Conservation (phyloP, 495 filamentous ascomycete genomes). For the Aspergillus baeticus region DNA sequence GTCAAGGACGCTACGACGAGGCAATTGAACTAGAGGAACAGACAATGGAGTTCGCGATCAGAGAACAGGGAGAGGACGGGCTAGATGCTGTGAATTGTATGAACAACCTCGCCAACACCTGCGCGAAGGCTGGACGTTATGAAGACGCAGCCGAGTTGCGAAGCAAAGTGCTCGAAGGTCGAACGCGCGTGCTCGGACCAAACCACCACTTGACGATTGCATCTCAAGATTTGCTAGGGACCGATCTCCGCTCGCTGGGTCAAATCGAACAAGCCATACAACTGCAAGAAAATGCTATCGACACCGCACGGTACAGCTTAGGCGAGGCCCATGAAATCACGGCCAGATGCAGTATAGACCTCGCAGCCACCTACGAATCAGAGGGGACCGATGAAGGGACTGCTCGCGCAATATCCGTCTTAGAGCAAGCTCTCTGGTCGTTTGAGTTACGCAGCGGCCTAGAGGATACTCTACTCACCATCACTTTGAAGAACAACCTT, state of each 20-base stretch:
- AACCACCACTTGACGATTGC: background rate
- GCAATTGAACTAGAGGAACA: background rate
- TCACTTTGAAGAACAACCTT: conserved; percentile 1
- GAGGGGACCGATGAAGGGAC: background rate
- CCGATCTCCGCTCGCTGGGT: background rate
- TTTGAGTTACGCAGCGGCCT: background rate
- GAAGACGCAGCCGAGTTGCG: background rate
- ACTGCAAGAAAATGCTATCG: background rate
- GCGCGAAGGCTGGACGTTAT: background rate
- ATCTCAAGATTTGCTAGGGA: background rate
- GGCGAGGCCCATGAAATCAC: background rate
- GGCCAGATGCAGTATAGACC: background rate
- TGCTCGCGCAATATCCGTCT: background rate
- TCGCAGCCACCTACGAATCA: background rate
- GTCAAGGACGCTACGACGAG: background rate
- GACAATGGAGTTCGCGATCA: background rate
- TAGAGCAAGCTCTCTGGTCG: background rate
- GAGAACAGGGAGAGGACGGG: background rate
- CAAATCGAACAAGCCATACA: background rate
- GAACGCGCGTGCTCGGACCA: background rate
- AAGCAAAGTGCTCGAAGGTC: background rate
- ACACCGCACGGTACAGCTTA: background rate
- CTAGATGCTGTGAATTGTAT: background rate
- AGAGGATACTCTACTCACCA: background rate
- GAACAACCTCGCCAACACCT: conserved; percentile 5